Evolutionary conservation across 1,139 yeast genomes (phyloP).

Genomic region (Yamadazyma sp.): DNA sequence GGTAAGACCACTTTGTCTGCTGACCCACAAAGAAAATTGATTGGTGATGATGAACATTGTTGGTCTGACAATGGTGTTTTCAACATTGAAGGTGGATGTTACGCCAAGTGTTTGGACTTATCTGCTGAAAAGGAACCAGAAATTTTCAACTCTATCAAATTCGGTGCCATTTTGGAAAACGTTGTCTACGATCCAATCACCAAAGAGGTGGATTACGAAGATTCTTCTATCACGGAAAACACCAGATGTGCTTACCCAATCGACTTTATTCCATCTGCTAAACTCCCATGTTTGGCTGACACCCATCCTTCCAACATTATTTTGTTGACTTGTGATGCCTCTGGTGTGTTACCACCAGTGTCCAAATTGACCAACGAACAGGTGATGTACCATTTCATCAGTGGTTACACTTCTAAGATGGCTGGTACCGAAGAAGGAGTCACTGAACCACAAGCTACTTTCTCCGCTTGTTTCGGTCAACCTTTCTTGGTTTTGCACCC

Average conservation of each 20-base stretch:
- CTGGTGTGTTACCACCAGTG: conserved; percentile 97
- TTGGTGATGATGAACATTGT: conserved; percentile 99
- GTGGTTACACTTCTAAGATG: conserved; percentile 99
- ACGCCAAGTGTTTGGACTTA: conserved; percentile 94
- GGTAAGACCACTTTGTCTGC: conserved; percentile 98
- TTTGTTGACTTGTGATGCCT: conserved; percentile 94
- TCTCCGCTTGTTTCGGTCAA: conserved; percentile 99
- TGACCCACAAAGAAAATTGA: conserved; percentile 89
- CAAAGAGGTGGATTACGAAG: conserved; percentile 84
- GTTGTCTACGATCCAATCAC: conserved; percentile 80
- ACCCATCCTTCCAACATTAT: conserved; percentile 91
- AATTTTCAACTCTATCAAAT: conserved; percentile 90
- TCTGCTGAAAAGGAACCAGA: conserved; percentile 95
- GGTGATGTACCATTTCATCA: conserved; percentile 98
- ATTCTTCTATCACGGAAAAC: conserved; percentile 86
- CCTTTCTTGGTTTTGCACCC: conserved; percentile 98
- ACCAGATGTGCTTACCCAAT: conserved; percentile 99
- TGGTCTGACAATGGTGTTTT: conserved; percentile 98
- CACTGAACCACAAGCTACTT: conserved; percentile 97
- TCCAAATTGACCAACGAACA: conserved; percentile 92
- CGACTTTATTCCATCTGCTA: conserved; percentile 93
- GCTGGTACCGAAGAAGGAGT: conserved; percentile 99
- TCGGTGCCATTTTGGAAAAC: conserved; percentile 93
- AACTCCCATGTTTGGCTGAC: conserved; percentile 90
- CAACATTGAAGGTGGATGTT: conserved; percentile 99